Evolutionary conservation across 352 stramenopile species (phyloP), one percentile per base, ranked within the genome.

Genomic region (Phytophthora tubulina): DNA sequence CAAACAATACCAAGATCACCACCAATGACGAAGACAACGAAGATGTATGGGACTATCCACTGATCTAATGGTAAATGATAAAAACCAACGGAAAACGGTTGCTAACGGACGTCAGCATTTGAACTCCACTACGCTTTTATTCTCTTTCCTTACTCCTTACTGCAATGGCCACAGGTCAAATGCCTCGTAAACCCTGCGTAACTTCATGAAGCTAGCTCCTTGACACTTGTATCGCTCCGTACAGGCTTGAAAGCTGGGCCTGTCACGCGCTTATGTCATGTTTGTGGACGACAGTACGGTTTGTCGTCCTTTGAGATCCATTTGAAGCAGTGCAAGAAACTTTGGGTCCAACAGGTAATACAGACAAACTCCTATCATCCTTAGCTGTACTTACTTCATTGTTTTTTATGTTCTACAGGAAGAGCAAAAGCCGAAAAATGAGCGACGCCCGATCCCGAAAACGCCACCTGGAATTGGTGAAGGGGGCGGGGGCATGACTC

Each of bases 231-330:
- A 27, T 48, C 44, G 8, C 8, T 21, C 55, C 3, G 14, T 42
- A 17, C 21, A 88, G 82, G 44, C 7, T 61, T 90, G 15, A 84
- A 80, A 49, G 8, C 73, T 38, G 81, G 83, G 0, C 86, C 86
- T 21, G 71, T 93, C 51, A 93, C 87, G 6, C 85, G 86, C n/a
- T 70, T 93, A 30, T 95, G 88, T 57, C 86, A 95, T 55, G 88
- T 95, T 1, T 95, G 88, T 42, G 88, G 88, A 3, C 82, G 88
- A 0, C 86, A 95, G 42, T 95, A 95, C 53, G 88, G 86, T 0
- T 73, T 93, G 27, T 93, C 86, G 11, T 94, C 88, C 13, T 94
- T 94, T 59, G 86, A 95, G 8, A 95, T 95, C 57, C 88, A 95
- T 52, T 67, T 95, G 39, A 93, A 93, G 71, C 88, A 95, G 46